Evolutionary conservation across 768 basidiomycete genomes (phyloP), one percentile per base, ranked within the genome.

Genomic region (Russula earlei): DNA sequence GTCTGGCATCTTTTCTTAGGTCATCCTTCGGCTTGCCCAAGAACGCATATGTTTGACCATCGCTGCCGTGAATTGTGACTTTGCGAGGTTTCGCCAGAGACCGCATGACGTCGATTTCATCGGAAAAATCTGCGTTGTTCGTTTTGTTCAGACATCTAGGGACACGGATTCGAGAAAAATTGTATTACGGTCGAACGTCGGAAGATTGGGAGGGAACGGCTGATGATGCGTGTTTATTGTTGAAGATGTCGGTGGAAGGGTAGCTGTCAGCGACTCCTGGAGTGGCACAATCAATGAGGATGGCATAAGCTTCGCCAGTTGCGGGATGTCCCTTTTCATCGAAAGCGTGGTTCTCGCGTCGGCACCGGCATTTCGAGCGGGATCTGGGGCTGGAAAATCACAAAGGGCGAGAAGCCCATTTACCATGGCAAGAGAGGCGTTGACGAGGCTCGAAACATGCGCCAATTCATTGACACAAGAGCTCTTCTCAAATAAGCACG

Each of bases 21-120:
- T 99, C 96, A 67, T 99, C 96, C 69, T 92, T 91, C 8, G 95
- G 95, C 68, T 99, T 99, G 50, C 90, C 91, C 7, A 99, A 76
- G 74, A 98, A 97, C 71, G 83, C 84, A 72, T 97, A 97, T 11
- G 72, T 73, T 55, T 84, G 80, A 1, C 92, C 92, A 65, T 98
- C 82, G 61, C 81, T 85, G 0, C 91, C 94, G 27, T 71, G 72
- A 46, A 98, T 85, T 1, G 83, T 84, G 57, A 99, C 81, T 70
- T 95, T 96, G 63, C 91, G 84, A 5, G 96, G 96, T 65, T 82
- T 87, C 27, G 91, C 89, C 24, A 98, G 71, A 5, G 96, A 96
- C 19, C 74, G 78, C 94, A 99, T 98, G 65, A 99, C 71, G 31
- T 87, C 85, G 59, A 98, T 79, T 22, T 90, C 87, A 56, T 97